Evolutionary conservation across 169 alveolate genomes (phyloP).

Genomic region (Miamiensis avidus): DNA sequence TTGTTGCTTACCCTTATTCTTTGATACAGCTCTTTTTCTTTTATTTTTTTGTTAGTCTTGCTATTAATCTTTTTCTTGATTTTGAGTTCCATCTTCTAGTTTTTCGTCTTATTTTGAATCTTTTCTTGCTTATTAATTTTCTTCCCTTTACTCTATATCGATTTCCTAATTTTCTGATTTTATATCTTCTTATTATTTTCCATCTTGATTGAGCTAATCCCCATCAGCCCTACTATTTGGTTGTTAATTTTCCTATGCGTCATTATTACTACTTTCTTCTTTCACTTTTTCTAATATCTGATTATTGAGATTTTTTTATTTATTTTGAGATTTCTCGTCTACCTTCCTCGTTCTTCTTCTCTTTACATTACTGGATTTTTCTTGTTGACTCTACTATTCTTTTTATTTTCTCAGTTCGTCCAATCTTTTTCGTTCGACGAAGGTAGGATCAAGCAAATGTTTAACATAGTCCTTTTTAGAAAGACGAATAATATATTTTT

Average conservation of each 20-base stretch:
- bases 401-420: not conserved
- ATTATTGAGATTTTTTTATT: not conserved
- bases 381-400: not conserved
- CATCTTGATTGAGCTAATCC: too few species aligned
- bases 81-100: not conserved
- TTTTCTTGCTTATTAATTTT: not conserved
- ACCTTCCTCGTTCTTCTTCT: not conserved
- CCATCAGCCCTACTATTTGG: not conserved
- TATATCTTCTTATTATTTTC: too few species aligned
- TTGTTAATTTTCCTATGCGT: too few species aligned
- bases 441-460: not conserved
- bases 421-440: not conserved
- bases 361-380: not conserved
- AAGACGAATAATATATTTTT: too few species aligned
- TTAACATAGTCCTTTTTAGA: too few species aligned
- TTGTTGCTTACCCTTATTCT: not conserved
- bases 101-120: too few species aligned
- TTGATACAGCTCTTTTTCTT: not conserved
- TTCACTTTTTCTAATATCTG: too few species aligned
- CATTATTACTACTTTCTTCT: not conserved
- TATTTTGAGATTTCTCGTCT: not conserved
- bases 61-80: not conserved
- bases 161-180: too few species aligned
- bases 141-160: too few species aligned
- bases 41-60: too few species aligned